Conservation (phyloP, 768 basidiomycete species). For the Boletellus sp. region DNA sequence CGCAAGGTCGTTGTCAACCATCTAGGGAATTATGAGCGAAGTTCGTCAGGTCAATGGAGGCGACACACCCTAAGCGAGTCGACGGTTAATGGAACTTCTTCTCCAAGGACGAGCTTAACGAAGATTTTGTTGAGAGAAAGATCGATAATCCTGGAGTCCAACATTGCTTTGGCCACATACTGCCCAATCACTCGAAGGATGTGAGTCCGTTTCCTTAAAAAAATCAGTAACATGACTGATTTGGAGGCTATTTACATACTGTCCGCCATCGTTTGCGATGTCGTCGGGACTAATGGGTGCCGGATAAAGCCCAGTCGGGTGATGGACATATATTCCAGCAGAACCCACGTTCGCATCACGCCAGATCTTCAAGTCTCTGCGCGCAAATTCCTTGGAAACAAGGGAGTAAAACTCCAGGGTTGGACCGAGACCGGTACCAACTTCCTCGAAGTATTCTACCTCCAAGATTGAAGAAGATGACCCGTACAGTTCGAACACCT, state of each 20-base stretch:
- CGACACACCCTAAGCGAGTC: conserved; percentile 73
- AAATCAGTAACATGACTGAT: neutral
- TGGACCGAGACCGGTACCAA: conserved; percentile 95
- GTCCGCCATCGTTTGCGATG: conserved; percentile 66
- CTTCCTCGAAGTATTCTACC: conserved; percentile 98
- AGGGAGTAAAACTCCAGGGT: conserved; percentile 99
- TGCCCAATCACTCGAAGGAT: conserved; percentile 90
- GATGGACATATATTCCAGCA: conserved; percentile 70
- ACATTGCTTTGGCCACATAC: conserved; percentile 94
- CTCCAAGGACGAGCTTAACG: conserved; percentile 83
- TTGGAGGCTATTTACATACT: conserved; percentile 43
- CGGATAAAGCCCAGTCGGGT: conserved; percentile 85
- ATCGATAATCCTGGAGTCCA: conserved; percentile 97
- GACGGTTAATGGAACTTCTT: conserved; percentile 78
- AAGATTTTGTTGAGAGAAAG: conserved; percentile 94
- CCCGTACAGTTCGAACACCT: conserved; percentile 95
- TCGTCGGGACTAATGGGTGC: conserved; percentile 73
- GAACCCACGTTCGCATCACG: conserved; percentile 71
- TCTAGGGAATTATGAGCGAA: conserved; percentile 38
- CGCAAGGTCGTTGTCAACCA: conserved; percentile 82
- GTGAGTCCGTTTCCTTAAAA: conserved; percentile 71
- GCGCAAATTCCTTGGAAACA: conserved; percentile 92
- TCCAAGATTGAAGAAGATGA: conserved; percentile 91
- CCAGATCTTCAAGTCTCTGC: conserved; percentile 88
- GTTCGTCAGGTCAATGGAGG: neutral